Evolutionary conservation across 73 alveolate genomes (phyloP).

Genomic region (Stentor roeselii): DNA sequence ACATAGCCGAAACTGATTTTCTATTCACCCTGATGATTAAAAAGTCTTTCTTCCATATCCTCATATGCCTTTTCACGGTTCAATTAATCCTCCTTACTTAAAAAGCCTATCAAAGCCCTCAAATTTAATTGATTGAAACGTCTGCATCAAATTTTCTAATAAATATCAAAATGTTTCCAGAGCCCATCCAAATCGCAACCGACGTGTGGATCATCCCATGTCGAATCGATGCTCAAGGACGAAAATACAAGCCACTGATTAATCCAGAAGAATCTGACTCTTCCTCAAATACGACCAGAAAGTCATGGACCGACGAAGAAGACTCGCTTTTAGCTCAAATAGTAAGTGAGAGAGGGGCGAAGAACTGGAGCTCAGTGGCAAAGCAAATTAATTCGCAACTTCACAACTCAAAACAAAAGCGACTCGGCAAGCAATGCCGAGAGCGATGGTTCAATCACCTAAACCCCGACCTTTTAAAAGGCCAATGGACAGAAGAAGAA

Average conservation of each 20-base stretch:
- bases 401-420: conserved; percentile 15
- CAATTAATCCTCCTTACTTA: not conserved
- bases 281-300: not conserved
- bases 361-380: not conserved
- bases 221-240: not conserved
- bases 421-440: conserved; percentile 70
- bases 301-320: conserved; percentile 38
- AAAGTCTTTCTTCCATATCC: not conserved
- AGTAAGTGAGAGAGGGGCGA: conserved; percentile 34
- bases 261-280: not conserved
- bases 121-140: not conserved
- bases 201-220: not conserved
- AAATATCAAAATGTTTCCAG: not conserved
- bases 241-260: not conserved
- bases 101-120: not conserved
- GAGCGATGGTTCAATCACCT: conserved; percentile 83
- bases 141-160: not conserved
- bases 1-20: not conserved
- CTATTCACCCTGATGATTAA: not conserved
- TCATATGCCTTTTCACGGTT: not conserved
- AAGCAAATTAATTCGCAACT: not conserved
- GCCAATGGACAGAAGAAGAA: conserved; percentile 74
- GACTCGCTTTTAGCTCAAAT: conserved; percentile 29
- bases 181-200: not conserved
- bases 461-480: conserved; percentile 72